Conservation (phyloP, 495 filamentous ascomycete genomes). For the Penicillium taxi region DNA sequence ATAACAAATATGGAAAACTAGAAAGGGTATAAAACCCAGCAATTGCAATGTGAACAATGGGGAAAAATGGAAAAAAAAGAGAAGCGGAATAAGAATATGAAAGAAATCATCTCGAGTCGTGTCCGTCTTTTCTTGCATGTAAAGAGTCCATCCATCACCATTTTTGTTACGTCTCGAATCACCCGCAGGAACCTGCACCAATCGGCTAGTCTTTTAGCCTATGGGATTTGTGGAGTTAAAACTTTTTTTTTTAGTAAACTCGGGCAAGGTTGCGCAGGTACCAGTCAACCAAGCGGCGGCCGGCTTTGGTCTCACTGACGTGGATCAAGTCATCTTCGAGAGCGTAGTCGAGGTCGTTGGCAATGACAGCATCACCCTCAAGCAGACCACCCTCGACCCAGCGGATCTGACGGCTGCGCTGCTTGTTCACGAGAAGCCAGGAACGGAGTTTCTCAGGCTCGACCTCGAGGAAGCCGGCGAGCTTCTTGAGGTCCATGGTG, state of each 20-base stretch:
- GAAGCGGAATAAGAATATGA: conserved; percentile 21
- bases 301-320: conserved; percentile 97
- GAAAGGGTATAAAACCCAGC: conserved; percentile 17
- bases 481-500: conserved; percentile 97
- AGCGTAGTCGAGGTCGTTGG: conserved; percentile 92
- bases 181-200: conserved; percentile 7
- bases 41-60: conserved; percentile 15
- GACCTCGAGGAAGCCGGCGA: conserved; percentile 92
- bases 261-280: conserved; percentile 93
- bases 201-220: not conserved
- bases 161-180: conserved; percentile 13
- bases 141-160: conserved; percentile 20
- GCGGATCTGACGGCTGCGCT: conserved; percentile 89
- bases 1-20: conserved; percentile 12
- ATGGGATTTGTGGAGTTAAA: not conserved
- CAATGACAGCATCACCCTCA: conserved; percentile 85
- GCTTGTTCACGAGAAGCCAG: conserved; percentile 94
- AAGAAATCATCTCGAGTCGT: conserved; percentile 30
- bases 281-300: conserved; percentile 94
- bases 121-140: conserved; percentile 24
- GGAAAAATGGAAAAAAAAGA: conserved; percentile 15
- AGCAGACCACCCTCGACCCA: conserved; percentile 86
- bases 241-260: conserved; percentile 86
- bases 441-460: conserved; percentile 84
- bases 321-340: conserved; percentile 96